A percentile compares a stretch with the other conserved stretches of the same genome.
These are phyloP conservation scores for Selaginella tamariscina DNA, from an alignment of 75 land plant species.

Conservation along the genomic window DNA sequence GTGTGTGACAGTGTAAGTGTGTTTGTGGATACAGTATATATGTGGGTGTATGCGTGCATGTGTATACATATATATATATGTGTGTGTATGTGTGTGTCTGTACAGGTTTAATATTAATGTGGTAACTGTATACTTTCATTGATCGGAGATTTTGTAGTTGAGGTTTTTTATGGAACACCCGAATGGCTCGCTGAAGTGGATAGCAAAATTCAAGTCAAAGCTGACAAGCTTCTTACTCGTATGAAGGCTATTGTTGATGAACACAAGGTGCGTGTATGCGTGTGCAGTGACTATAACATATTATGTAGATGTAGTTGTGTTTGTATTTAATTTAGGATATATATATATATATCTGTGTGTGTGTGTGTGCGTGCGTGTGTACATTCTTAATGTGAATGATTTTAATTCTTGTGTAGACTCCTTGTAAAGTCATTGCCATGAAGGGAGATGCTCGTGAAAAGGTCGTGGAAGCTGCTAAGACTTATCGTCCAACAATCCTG, in stretches of 20 bases:
- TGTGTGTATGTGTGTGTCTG: no score
- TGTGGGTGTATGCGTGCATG: no score
- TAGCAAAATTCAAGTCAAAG: background rate
- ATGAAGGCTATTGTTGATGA: constrained; percentile 1
- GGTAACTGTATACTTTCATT: no score
- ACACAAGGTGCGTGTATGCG: constrained; percentile 7
- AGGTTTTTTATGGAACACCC: constrained; percentile 8
- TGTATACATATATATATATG: no score
- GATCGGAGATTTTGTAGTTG: no score
- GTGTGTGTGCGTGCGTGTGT: background rate
- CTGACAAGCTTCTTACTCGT: background rate
- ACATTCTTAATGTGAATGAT: background rate
- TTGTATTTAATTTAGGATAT: background rate
- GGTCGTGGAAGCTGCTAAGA: constrained; percentile 4
- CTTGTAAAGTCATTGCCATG: background rate
- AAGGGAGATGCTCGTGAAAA: constrained; percentile 4
- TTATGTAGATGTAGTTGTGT: background rate
- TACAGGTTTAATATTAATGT: no score
- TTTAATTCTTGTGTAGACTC: background rate
- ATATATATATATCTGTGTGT: background rate
- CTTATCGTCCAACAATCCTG: background rate
- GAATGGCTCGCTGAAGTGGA: constrained; percentile 2
- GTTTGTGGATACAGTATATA: no score
- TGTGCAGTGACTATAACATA: background rate
- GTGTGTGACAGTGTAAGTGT: no score